A percentile compares a stretch with the other conserved stretches of the same genome.
Evolutionary conservation across 1,284 basidiomycete genomes (phyloP).

Genomic region (Pseudozyma pruni): DNA sequence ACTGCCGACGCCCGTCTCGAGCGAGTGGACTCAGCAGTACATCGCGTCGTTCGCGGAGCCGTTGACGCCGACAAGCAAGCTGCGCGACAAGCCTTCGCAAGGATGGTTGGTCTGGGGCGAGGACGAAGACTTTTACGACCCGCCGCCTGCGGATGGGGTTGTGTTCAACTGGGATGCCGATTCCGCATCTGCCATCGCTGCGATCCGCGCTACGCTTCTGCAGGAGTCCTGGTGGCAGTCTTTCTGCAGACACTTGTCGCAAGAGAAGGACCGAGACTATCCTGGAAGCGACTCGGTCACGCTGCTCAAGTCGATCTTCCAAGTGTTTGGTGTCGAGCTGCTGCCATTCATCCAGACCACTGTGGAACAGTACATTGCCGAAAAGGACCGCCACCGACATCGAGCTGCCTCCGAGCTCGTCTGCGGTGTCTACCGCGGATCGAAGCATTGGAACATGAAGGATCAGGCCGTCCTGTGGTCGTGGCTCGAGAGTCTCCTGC

Average conservation of each 20-base stretch:
- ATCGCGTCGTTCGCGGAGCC: slow-evolving; percentile 70
- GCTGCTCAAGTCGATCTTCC: slow-evolving; percentile 71
- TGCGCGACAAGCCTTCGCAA: slow-evolving; percentile 81
- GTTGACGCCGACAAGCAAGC: slow-evolving; percentile 69
- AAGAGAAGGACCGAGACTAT: slow-evolving; percentile 64
- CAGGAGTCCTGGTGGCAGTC: slow-evolving; percentile 75
- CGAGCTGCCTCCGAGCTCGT: slow-evolving; percentile 88
- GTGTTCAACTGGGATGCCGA: slow-evolving; percentile 76
- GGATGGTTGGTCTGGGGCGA: slow-evolving; percentile 88
- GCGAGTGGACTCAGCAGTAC: slow-evolving; percentile 74
- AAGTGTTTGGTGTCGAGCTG: slow-evolving; percentile 73
- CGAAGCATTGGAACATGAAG: slow-evolving; percentile 86
- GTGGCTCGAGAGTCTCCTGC: slow-evolving; percentile 81
- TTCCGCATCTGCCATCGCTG: slow-evolving; percentile 75
- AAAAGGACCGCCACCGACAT: slow-evolving; percentile 86
- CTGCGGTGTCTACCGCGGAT: slow-evolving; percentile 78
- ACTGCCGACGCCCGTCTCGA: slow-evolving; percentile 56
- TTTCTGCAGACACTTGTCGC: slow-evolving; percentile 65
- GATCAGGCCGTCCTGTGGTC: slow-evolving; percentile 77
- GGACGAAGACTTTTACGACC: slow-evolving; percentile 77
- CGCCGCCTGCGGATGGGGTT: slow-evolving; percentile 71
- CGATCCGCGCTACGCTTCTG: slow-evolving; percentile 72
- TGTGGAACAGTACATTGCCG: slow-evolving; percentile 75
- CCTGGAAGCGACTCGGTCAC: slow-evolving; percentile 68
- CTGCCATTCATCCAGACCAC: slow-evolving; percentile 74